Base-by-base conservation (phyloP, 768 basidiomycete species). In the Termitomyces sp. region DNA sequence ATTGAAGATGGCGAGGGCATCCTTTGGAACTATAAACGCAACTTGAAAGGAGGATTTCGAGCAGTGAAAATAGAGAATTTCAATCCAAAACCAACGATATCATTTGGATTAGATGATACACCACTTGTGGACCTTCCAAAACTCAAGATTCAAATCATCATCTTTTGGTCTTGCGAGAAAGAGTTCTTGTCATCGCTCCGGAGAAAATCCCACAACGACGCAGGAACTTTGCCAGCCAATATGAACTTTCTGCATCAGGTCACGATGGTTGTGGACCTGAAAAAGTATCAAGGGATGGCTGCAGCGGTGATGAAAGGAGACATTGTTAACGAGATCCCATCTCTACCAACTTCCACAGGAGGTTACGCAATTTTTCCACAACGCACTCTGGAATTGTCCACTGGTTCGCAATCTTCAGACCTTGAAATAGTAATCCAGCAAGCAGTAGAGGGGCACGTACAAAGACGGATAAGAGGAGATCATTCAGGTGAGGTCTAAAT, bases 101-200 rank as follows among this genome's bases (percentile, higher is more conserved):
- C 28, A 3, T 56, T 56, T 49, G 55, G 30, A 4, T 20, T 56
- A 2, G 44, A 56, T 26, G n/a, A 56, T 28, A 33, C 26, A 9
- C 10, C 16, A 2, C 33, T 46, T 18, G 2, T 48, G 14, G 33
- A 20, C 7, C 46, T 56, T 36, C 55, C 55, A 18, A 38, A 38
- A 7, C 46, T 56, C 40, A 18, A 56, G n/a, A 10, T 56, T 12
- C 55, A 40, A 36, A 26, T 48, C 3, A 18, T 40, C 18, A 16
- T 48, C n/a, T 28, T 49, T 26, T 56, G 55, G 55, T 48, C 55
- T 12, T 56, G 40, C 23, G 44, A 47, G 26, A 56, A 49, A 36
- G 46, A 43, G 4, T n/a, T 56, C 6, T 14, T 56, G 12, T 26
- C 30, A 28, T 28, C 13, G 30, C 48, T 48, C 30, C 30, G 20